Base-by-base conservation (phyloP, 2,329 filamentous ascomycete species). In the Cladorrhinum sp. region DNA sequence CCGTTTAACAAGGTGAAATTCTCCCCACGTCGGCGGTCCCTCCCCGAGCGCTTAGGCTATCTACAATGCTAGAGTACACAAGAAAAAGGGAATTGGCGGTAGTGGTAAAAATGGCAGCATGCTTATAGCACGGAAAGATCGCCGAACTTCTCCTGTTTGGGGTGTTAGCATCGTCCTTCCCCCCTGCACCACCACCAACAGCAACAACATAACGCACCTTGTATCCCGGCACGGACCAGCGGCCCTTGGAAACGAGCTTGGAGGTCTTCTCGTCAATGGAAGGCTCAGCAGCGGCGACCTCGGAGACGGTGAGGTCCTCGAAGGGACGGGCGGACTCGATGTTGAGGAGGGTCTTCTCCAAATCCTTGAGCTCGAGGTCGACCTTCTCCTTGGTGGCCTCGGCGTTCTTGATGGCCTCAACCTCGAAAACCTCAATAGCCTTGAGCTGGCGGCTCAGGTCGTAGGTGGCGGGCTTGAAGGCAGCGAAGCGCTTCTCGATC, bases 161-260 rank as follows among this genome's bases (percentile, higher is more conserved):
- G 64, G 66, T 60, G 75, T 88, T 76, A 89, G 82, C 63, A 70
- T 55, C 10, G 1, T 18, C 14, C 20, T 7, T 21, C 39, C 21
- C 5, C n/a, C 9, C 39, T 16, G 2, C 3, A 12, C 53, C n/a
- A 49, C 46, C 28, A 53, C 58, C n/a, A 58, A 21, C 28, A 58
- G 23, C n/a, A n/a, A n/a, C 28, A 54, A 21, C 51, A 62, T 10
- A 51, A 75, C 88, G 72, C 82, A 94, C 94, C 92, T 97, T 96
- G 90, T 99, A 99, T 76, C 95, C 95, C 67, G 95, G 93, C 74
- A 96, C 93, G 82, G 88, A 86, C 95, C 95, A 99, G 87, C 92
- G 91, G 78, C 94, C 94, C 89, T 96, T 97, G 79, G 91, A 91
- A 68, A 99, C 93, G 76, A 99, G 87, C 81, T 95, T 88, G 73